Evolutionary conservation across 805 yeast genomes (phyloP), one percentile per base, ranked within the genome.

Genomic region (Yamadazyma ubonensis): DNA sequence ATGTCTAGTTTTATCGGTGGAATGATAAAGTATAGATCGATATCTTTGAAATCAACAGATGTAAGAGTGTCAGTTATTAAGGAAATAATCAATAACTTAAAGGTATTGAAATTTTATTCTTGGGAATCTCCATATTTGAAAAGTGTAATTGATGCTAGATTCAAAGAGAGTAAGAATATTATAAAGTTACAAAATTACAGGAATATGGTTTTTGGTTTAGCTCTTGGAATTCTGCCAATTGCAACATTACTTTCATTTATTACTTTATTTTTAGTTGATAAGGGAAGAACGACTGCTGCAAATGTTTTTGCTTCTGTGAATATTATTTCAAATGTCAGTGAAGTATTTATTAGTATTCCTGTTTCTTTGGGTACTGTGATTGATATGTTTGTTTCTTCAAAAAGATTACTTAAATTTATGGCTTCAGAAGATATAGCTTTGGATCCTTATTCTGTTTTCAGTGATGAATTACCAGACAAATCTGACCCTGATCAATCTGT

Each of bases 101-200:
- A 84, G 54, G 73, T 82, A 57, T 85, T 90, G 58, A 90, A 90
- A 65, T 84, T 76, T 57, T 90, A 88, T 58, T 86, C 95, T 1
- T 90, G 96, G 96, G 97, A 90, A 63, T 69, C 69, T 21, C 88
- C 96, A 0, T 90, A 87, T 57, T 70, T 72, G 38, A 57, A 70
- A 6, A 63, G 71, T 36, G 72, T 89, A 21, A 55, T 76, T 11
- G 68, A 66, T 10, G 66, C 77, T 19, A 76, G 97, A 56, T 50
- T 54, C 0, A 51, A 63, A 14, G 97, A 89, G 61, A 79, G 83
- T 72, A 50, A 54, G 3, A 64, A 69, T 36, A 73, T 89, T 42
- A 70, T 79, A 45, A 69, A 63, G 39, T 73, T 87, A 68, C 90
- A 85, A 51, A 67, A 78, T 31, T 58, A 76, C 22, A 77, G 89